Evolutionary conservation across 2,329 filamentous ascomycete genomes (phyloP), one percentile per base, ranked within the genome.

Genomic region (Botryotinia globosa): DNA sequence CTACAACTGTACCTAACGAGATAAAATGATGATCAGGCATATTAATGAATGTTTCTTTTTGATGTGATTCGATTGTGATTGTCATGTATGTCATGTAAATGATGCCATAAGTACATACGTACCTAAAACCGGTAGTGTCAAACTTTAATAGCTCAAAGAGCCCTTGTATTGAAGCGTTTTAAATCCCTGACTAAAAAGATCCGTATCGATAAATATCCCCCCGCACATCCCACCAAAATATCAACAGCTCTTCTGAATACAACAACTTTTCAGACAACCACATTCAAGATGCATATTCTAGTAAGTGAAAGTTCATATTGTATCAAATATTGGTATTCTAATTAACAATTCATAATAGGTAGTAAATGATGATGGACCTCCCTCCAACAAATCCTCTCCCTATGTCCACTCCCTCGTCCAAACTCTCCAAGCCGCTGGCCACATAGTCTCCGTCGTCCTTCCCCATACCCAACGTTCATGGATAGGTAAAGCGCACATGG

Each of bases 401-500:
- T 95, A 95, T 79, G 88, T 95, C 74, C 92, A 93, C 83, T 90
- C 88, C 75, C 87, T 95, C 73, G 87, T 94, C 61, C 85, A 88
- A 74, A 87, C 88, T 70, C 89, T 96, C 68, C 89, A 94, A 81
- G 83, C 85, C 72, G 89, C 91, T 45, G 94, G 94, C 12, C 95
- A 98, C 83, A 87, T 85, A n/a, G 93, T 98, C 74, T 97, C 94
- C 12, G 94, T 99, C 67, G 92, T 96, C 75, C 88, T 99, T 22
- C 96, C 96, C 2, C 89, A 98, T 81, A 91, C 91, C 10, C 96
- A 99, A 83, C 90, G 95, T 75, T 97, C 94, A 72, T 99, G 96
- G 96, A 98, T 99, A 79, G 94, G 94, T 78, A 99, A 99, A 85
- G 96, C 96, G 4, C 96, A 98, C 83, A 92, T 98, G 80, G 94